Evolutionary conservation across 768 basidiomycete species (phyloP), one percentile per base, ranked within the genome.

Genomic region (Chalciporus chontae): DNA sequence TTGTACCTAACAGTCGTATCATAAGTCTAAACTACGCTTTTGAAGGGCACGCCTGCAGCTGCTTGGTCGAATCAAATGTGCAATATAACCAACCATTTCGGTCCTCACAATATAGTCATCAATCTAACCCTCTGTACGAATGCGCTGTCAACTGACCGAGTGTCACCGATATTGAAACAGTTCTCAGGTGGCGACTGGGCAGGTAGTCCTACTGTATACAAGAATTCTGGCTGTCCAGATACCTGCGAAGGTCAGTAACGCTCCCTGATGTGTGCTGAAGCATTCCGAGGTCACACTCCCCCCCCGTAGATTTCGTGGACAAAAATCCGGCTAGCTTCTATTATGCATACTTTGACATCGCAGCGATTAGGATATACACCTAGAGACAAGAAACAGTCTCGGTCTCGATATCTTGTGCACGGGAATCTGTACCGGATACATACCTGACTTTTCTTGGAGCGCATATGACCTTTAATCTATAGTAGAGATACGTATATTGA

Each of bases 301-400:
- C 21, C 14, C 37, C 11, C 37, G 15, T 50, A 85, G 83, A 79
- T 10, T 57, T 37, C 19, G 59, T 60, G 13, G 41, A 60, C 46
- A 24, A 23, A 53, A 83, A 87, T 58, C 88, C 88, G 1, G 64
- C 67, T 3, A 83, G 82, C 10, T 90, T 90, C 68, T 54, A 56
- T 9, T 70, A 85, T 27, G 85, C 89, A 0, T 89, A 81, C 71
- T 90, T 87, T 69, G 79, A 87, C 39, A 77, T 91, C 63, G 74
- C 76, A 41, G 78, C 77, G 43, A 65, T 89, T 46, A 77, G 75
- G 50, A 68, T 81, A 26, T 83, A 80, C 64, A 67, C 60, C 23
- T 75, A 63, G 56, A 9, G 47, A 18, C n/a, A 32, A 43, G 32
- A n/a, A 36, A 50, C 50, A 43, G 36, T 13, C 26, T 36, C 2